A percentile compares a stretch with the other conserved stretches of the same genome.
Conservation (phyloP, 306 rosid genomes). For the Erythrophleum fordii region DNA sequence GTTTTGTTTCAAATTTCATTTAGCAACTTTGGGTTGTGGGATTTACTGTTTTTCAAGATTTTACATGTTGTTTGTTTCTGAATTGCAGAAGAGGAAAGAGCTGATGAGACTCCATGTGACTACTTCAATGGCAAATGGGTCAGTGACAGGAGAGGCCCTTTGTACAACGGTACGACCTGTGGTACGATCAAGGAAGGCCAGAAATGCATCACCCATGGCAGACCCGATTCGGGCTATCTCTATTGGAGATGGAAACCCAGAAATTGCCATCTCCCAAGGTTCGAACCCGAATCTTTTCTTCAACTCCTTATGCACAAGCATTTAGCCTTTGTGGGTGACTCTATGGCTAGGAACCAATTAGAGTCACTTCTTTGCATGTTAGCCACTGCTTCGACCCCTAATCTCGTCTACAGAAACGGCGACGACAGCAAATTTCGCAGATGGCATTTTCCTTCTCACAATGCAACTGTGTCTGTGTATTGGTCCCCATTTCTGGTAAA, state of each 20-base stretch:
- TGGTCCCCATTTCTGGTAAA: slow-evolving; percentile 94
- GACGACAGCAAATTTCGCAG: slow-evolving; percentile 72
- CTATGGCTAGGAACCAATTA: slow-evolving; percentile 94
- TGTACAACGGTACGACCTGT: slow-evolving; percentile 84
- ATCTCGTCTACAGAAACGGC: slow-evolving; percentile 56
- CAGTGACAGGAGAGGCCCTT: slow-evolving; percentile 63
- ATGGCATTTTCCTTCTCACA: slow-evolving; percentile 73
- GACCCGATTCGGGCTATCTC: slow-evolving; percentile 70
- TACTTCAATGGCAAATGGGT: slow-evolving; percentile 78
- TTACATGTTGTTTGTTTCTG: slow-evolving; percentile 24
- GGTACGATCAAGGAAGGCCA: slow-evolving; percentile 79
- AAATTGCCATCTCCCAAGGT: slow-evolving; percentile 72
- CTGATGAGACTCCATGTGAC: slow-evolving; percentile 58
- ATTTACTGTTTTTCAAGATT: background rate
- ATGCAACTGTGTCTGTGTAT: slow-evolving; percentile 62
- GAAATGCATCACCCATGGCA: slow-evolving; percentile 79
- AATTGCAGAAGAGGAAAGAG: slow-evolving; percentile 55
- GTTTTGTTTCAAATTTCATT: slow-evolving; percentile 23
- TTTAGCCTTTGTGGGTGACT: slow-evolving; percentile 88
- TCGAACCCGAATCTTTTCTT: slow-evolving; percentile 74
- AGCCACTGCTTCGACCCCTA: slow-evolving; percentile 59
- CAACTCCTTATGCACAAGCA: slow-evolving; percentile 62
- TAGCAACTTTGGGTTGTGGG: slow-evolving; percentile 18
- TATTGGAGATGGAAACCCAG: slow-evolving; percentile 86
- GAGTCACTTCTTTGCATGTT: slow-evolving; percentile 94